Evolutionary conservation across 257 asterid genomes (phyloP).

Genomic region (Lantana camara): DNA sequence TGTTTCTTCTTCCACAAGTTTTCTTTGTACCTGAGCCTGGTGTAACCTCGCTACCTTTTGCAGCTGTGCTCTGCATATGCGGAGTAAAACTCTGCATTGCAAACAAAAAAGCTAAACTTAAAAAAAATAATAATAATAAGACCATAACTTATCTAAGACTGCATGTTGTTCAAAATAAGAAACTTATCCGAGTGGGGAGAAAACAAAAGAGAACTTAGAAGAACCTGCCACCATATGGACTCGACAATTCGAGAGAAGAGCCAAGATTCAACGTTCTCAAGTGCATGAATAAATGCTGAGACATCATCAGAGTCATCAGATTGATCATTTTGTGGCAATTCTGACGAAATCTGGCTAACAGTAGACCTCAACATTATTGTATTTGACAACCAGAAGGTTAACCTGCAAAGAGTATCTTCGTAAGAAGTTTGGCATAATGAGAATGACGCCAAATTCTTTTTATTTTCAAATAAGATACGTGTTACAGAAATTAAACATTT

Average conservation of each 20-base stretch:
- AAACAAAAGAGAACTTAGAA: constrained; percentile 20
- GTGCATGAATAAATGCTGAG: constrained; percentile 56
- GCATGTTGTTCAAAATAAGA: constrained; percentile 10
- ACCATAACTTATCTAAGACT: constrained; percentile 14
- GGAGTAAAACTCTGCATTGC: constrained; percentile 84
- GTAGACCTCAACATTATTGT: constrained; percentile 85
- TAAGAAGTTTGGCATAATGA: background rate
- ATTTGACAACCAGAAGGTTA: constrained; percentile 93
- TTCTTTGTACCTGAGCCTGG: constrained; percentile 47
- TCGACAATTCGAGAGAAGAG: constrained; percentile 84
- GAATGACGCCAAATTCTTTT: constrained; percentile 1
- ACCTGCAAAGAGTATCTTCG: constrained; percentile 45
- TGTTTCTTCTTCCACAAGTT: constrained; percentile 47
- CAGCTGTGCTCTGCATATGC: constrained; percentile 77
- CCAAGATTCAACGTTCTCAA: constrained; percentile 91
- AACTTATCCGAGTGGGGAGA: constrained; percentile 4
- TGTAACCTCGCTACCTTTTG: constrained; percentile 42
- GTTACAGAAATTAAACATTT: too few species aligned
- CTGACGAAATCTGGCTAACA: constrained; percentile 66
- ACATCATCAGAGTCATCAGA: constrained; percentile 63
- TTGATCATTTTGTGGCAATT: constrained; percentile 41
- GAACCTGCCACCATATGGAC: constrained; percentile 99
- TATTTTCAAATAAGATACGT: background rate
- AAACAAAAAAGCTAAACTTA: constrained; percentile 6
- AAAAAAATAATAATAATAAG: too few species aligned